Percentiles rank a stretch among this genome's conserved stretches.
These are phyloP conservation scores for Aspergillus nanangensis DNA, from an alignment of 495 filamentous ascomycete genomes.

Conservation along the genomic window DNA sequence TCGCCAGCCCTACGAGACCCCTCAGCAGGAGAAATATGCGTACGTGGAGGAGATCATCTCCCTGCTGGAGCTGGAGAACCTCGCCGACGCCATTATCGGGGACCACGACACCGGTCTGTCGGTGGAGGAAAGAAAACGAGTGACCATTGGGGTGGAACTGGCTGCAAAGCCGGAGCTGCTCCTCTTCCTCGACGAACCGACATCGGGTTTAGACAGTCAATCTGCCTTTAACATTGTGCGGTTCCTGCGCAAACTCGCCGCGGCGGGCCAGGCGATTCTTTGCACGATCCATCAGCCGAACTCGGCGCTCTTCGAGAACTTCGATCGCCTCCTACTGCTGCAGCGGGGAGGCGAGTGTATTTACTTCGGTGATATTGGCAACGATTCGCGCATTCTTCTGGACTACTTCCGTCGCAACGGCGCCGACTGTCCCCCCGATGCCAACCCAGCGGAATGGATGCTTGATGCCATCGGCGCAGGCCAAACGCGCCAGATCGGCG, in stretches of 20 bases:
- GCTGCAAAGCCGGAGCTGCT: slow-evolving; percentile 82
- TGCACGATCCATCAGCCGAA: slow-evolving; percentile 93
- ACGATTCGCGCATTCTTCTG: slow-evolving; percentile 38
- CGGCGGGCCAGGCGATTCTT: slow-evolving; percentile 80
- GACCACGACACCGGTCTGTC: slow-evolving; percentile 71
- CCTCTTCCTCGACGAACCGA: slow-evolving; percentile 88
- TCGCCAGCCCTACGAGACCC: slow-evolving; percentile 67
- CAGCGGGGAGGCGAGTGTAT: slow-evolving; percentile 60
- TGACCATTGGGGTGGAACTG: slow-evolving; percentile 86
- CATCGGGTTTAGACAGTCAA: slow-evolving; percentile 80
- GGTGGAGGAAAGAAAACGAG: slow-evolving; percentile 86
- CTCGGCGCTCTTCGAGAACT: slow-evolving; percentile 78
- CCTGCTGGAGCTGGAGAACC: slow-evolving; percentile 75
- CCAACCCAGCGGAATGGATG: slow-evolving; percentile 84
- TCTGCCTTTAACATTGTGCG: slow-evolving; percentile 85
- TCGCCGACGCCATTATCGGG: slow-evolving; percentile 83
- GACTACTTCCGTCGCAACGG: slow-evolving; percentile 52
- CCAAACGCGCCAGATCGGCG: slow-evolving; percentile 63
- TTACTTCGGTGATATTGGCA: slow-evolving; percentile 66
- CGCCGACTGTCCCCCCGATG: slow-evolving; percentile 46
- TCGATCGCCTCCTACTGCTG: slow-evolving; percentile 63
- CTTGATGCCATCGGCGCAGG: slow-evolving; percentile 83
- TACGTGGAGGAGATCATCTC: slow-evolving; percentile 83
- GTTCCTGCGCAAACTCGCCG: slow-evolving; percentile 80
- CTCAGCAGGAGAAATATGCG: slow-evolving; percentile 68